Base-by-base conservation (phyloP, 805 yeast species). In the Wickerhamiella dianesei region DNA sequence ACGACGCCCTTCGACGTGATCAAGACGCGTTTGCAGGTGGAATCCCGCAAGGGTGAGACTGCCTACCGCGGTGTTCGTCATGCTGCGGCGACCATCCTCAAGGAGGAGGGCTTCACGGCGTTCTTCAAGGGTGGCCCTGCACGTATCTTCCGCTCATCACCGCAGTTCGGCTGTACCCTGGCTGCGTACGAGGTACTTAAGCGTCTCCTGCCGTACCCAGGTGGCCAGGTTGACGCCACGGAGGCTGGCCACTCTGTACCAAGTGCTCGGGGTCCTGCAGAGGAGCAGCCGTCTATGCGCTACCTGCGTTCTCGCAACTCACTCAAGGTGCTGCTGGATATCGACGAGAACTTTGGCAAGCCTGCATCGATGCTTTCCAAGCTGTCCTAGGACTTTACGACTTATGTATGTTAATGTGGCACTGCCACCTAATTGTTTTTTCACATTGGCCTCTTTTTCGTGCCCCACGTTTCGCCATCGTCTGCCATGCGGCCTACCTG, bases 1-100 rank as follows among this genome's bases (percentile, higher is more conserved):
- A 89, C 98, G 1, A 89, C 98, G 0, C 98, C 98, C 1, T 87
- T 86, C 59, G 98, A 89, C 70, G 97, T 89, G 43, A 83, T 92
- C 58, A 89, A 89, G 69, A 89, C 98, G 3, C 79, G 97, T 65
- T 70, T 89, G 53, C 98, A 89, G 68, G 79, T 86, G 50, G 94
- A 80, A 62, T 72, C 85, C 4, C 77, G 81, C 52, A 67, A 73
- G 47, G 89, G 88, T 46, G 95, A 85, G 59, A 74, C 82, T 14
- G 75, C 75, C 41, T 89, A 89, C 67, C 71, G 64, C 20, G 89
- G 94, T 49, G 80, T 89, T 47, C 57, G 70, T 25, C 88, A 87
- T 65, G 94, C 96, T 19, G 82, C 80, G 40, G 63, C 67, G 29
- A 76, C 82, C 2, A 87, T 89, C 48, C 62, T 78, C 56, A 75